A percentile compares a stretch with the other conserved stretches of the same genome.
Evolutionary conservation across 495 filamentous ascomycete genomes (phyloP).

Genomic region (Penicillium waksmanii): DNA sequence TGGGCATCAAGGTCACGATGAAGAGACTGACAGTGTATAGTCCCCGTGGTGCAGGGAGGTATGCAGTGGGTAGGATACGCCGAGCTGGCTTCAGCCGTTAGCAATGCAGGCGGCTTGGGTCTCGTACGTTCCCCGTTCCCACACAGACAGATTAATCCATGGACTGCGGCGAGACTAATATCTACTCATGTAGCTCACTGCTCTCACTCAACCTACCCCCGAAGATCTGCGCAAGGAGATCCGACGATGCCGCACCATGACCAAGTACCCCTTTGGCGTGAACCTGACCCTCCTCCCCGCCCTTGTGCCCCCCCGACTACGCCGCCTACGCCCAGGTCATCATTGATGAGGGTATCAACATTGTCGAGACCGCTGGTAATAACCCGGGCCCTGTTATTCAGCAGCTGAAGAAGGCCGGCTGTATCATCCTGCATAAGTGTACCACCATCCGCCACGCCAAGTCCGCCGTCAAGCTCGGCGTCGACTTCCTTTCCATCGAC

Average conservation of each 20-base stretch:
- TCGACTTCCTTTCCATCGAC: conserved; percentile 95
- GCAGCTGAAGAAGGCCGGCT: conserved; percentile 79
- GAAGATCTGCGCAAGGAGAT: conserved; percentile 95
- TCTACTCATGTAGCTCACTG: conserved; percentile 61
- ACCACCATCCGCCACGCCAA: conserved; percentile 94
- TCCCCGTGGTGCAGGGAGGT: conserved; percentile 96
- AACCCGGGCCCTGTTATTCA: conserved; percentile 88
- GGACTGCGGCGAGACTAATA: conserved; percentile 12
- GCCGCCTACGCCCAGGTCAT: conserved; percentile 88
- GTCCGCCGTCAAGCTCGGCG: conserved; percentile 89
- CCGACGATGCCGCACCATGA: conserved; percentile 81
- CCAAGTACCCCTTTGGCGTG: conserved; percentile 87
- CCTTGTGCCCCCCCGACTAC: conserved; percentile 85
- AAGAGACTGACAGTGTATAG: conserved; percentile 43
- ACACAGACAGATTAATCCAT: neutral
- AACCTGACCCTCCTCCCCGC: conserved; percentile 95
- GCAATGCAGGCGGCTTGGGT: conserved; percentile 92
- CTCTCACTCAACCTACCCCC: conserved; percentile 91
- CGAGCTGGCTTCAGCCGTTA: conserved; percentile 90
- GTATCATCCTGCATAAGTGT: conserved; percentile 92
- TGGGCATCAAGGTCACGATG: neutral
- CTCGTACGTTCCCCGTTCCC: conserved; percentile 52
- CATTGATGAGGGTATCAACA: conserved; percentile 89
- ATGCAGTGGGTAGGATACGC: conserved; percentile 94
- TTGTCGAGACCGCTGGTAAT: conserved; percentile 98